A percentile compares a stretch with the other conserved stretches of the same genome.
These are phyloP conservation scores for Drechslera avenae DNA, from an alignment of 2,329 filamentous ascomycete species.

Conservation along the genomic window DNA sequence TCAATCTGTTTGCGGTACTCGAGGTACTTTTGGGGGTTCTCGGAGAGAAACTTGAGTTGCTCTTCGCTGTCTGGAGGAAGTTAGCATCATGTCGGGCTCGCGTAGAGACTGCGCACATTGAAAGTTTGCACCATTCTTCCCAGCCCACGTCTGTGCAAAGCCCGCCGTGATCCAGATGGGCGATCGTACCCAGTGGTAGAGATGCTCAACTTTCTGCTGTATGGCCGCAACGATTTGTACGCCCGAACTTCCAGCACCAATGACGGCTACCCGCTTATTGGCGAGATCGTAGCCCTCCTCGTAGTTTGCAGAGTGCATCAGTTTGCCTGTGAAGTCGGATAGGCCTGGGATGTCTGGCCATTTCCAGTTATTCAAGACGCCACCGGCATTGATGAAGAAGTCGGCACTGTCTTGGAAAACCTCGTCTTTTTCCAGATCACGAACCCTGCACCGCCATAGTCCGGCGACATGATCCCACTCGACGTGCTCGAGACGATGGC, in stretches of 20 bases:
- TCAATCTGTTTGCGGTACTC: conserved; percentile 57
- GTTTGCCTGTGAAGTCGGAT: conserved; percentile 49
- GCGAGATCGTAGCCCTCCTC: conserved; percentile 46
- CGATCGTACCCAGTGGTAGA: conserved; percentile 52
- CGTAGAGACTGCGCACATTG: conserved; percentile 37
- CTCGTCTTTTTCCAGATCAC: conserved; percentile 20
- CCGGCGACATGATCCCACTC: conserved; percentile 26
- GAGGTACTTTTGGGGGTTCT: conserved; percentile 53
- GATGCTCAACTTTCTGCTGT: conserved; percentile 44
- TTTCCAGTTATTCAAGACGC: conserved; percentile 44
- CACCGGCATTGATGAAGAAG: conserved; percentile 32
- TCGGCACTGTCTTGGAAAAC: conserved; percentile 27
- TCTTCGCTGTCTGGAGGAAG: conserved; percentile 43
- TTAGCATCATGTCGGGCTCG: conserved; percentile 11
- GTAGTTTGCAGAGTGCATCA: conserved; percentile 53
- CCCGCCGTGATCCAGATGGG: conserved; percentile 57
- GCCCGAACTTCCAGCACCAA: conserved; percentile 50
- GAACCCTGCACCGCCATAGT: conserved; percentile 21
- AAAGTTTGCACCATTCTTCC: conserved; percentile 55
- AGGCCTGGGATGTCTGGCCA: conserved; percentile 51
- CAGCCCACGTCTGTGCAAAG: conserved; percentile 55
- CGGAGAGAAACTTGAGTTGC: conserved; percentile 47
- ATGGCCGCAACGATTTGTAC: conserved; percentile 53
- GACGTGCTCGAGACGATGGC: conserved; percentile 22
- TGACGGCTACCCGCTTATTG: conserved; percentile 51